A percentile compares a stretch with the other conserved stretches of the same genome.
Conservation (phyloP, 2,329 filamentous ascomycete genomes). For the Ophiostoma fasciatum region DNA sequence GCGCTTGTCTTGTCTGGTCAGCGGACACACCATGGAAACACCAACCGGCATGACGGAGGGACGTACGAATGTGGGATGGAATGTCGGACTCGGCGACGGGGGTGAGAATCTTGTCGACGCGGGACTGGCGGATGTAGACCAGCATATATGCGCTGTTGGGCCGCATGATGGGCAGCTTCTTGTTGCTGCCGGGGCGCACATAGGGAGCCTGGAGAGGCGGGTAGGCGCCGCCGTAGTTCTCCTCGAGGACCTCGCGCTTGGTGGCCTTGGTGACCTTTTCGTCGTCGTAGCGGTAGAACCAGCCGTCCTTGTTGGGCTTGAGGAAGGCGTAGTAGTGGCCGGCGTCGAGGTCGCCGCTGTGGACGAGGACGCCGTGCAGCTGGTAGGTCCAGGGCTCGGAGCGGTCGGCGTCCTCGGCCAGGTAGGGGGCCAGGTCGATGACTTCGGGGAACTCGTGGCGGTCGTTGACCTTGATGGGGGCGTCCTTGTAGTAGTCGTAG, state of each 20-base stretch:
- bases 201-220: constrained; percentile 27
- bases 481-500: constrained; percentile 89
- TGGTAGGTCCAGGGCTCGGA: constrained; percentile 87
- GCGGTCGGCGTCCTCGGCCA: constrained; percentile 71
- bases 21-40: too few relatives aligned
- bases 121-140: constrained; percentile 85
- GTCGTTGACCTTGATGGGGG: constrained; percentile 98
- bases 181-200: constrained; percentile 32
- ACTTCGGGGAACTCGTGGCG: constrained; percentile 78
- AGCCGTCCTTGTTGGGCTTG: constrained; percentile 81
- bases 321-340: constrained; percentile 97
- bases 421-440: constrained; percentile 74
- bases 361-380: constrained; percentile 86
- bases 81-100: constrained; percentile 64
- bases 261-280: constrained; percentile 94
- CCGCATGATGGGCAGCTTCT: constrained; percentile 43
- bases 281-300: constrained; percentile 96
- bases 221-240: constrained; percentile 92
- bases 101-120: constrained; percentile 68
- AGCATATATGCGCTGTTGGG: constrained; percentile 93
- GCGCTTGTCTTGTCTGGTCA: constrained; percentile 38
- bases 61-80: constrained; percentile 63
- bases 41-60: too few relatives aligned
- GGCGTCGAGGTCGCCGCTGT: constrained; percentile 91
- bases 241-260: constrained; percentile 78